Conservation (phyloP, 2,329 filamentous ascomycete genomes). For the Cercospora sp. region DNA sequence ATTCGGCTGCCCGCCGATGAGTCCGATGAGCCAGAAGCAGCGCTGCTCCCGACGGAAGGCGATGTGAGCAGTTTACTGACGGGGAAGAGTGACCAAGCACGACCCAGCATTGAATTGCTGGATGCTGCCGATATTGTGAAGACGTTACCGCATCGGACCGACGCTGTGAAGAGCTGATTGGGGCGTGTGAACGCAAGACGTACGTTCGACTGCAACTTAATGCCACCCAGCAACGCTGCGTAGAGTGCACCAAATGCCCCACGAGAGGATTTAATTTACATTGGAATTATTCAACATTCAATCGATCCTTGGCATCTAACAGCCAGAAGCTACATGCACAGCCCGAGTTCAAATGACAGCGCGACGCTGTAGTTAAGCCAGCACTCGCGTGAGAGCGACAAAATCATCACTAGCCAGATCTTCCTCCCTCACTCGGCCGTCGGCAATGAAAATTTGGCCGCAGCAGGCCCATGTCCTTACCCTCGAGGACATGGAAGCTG, state of each 20-base stretch:
- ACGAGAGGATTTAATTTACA: neutral
- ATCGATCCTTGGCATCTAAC: neutral
- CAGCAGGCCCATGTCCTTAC: neutral
- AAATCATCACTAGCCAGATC: neutral
- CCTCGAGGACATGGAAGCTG: neutral
- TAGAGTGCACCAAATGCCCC: neutral
- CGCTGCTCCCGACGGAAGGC: neutral
- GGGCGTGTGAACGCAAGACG: neutral
- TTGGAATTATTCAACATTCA: neutral
- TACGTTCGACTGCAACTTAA: neutral
- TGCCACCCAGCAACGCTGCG: neutral
- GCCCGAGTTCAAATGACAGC: neutral
- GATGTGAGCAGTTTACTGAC: neutral
- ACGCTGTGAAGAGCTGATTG: neutral
- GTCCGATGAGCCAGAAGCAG: neutral
- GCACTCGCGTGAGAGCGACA: neutral
- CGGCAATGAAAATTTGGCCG: neutral
- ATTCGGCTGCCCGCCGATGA: neutral
- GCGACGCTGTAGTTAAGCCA: neutral
- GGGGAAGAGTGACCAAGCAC: neutral
- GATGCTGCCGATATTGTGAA: neutral
- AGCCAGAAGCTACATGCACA: neutral
- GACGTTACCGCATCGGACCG: neutral
- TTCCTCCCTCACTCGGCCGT: neutral
- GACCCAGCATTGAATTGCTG: neutral